A percentile compares a stretch with the other conserved stretches of the same genome.
Conservation (phyloP, 192 early-diverging fungal species). For the Coemansia sp. region DNA sequence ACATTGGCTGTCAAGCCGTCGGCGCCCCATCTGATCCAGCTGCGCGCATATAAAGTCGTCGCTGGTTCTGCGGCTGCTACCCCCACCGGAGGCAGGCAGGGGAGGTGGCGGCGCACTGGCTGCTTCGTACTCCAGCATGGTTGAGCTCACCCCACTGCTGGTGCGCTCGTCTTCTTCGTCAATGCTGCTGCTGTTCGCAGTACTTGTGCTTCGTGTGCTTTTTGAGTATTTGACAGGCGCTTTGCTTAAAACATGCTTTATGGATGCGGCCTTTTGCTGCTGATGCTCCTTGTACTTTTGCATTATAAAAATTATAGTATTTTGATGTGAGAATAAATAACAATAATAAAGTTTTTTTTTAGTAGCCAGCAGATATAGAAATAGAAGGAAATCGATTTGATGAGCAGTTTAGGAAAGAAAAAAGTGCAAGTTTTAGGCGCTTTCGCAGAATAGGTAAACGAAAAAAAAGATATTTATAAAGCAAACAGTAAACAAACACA, state of each 20-base stretch:
- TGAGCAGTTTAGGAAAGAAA: too few relatives aligned
- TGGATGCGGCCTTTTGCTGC: neutral
- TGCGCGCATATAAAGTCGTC: constrained; percentile 30
- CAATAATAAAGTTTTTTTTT: too few relatives aligned
- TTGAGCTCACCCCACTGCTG: constrained; percentile 5
- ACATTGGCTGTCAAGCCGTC: constrained; percentile 38
- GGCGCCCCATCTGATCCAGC: constrained; percentile 24
- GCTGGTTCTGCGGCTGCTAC: neutral
- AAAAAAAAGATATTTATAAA: too few relatives aligned
- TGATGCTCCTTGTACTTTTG: neutral
- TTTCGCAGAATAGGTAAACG: too few relatives aligned
- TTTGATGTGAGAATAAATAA: too few relatives aligned
- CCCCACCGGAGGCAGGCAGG: neutral
- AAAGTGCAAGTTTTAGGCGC: too few relatives aligned
- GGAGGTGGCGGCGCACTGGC: neutral
- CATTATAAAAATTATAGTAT: too few relatives aligned
- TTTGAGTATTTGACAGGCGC: neutral
- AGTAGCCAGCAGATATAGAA: too few relatives aligned
- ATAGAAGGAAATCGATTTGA: too few relatives aligned
- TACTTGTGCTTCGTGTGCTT: constrained; percentile 1
- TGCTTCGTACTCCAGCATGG: neutral
- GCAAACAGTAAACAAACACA: too few relatives aligned
- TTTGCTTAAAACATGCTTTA: neutral
- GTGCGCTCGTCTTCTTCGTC: neutral
- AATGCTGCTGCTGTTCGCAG: neutral